Evolutionary conservation across 1,139 yeast species (phyloP), one percentile per base, ranked within the genome.

Genomic region (Fermentozyma sake): DNA sequence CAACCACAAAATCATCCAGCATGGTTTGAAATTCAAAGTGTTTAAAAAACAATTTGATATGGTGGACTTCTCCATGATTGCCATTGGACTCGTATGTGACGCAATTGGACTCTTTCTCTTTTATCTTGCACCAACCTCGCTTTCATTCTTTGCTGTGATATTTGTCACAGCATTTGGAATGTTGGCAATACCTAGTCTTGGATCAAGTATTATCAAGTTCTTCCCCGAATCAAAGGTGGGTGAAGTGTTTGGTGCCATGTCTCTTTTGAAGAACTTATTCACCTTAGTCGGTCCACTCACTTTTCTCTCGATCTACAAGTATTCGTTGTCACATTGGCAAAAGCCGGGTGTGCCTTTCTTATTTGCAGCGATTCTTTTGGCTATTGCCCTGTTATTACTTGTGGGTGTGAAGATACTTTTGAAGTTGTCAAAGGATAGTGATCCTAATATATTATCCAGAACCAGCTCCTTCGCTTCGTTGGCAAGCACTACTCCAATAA

Each of bases 211-310:
- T 20, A 64, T 74, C 33, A 77, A 76, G 46, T 72, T 72, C 41
- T 66, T 64, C 27, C 61, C 64, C 3, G 60, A 61, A 16, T 59
- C 61, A 12, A 60, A 58, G 35, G 58, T 68, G 4, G 79, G 80
- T 8, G 76, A 72, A 41, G 59, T 70, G 30, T 72, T 72, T 46
- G 79, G 78, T 2, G 74, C 70, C 2, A 48, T 72, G 32, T 70
- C 78, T 0, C 42, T 72, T 20, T 41, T 69, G 14, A 58, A 68
- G 41, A 69, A 69, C 32, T 27, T 59, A 2, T 49, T 62, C 3
- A 49, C 52, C 45, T 40, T 71, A 12, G 32, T 62, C 3, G 39
- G 57, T 2, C 78, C 79, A 0, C 48, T 66, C 7, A 16, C 56
- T 0, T 41, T 68, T 26, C 46, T 72, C 20, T 50, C 54, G 8